phyloP scores from a whole-genome alignment of 257 asterid species.

The Solanum rostratum region DNA sequence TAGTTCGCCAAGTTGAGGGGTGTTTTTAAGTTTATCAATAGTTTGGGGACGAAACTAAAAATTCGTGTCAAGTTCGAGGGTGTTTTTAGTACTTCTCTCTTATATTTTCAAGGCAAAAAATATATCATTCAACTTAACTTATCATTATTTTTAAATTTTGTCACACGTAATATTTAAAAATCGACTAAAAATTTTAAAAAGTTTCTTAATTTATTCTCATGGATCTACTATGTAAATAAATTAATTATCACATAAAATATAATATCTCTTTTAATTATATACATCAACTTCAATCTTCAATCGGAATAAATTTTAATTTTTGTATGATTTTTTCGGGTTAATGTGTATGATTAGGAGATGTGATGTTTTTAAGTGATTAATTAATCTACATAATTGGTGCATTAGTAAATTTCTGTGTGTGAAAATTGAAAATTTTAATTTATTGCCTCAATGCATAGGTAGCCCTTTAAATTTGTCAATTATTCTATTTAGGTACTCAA shows the following conservation, averaged over 20 bases:
- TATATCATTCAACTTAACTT: background rate
- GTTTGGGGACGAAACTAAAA: no score
- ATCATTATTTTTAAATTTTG: background rate
- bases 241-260: background rate
- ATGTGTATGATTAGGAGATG: background rate
- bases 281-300: background rate
- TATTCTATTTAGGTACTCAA: no score
- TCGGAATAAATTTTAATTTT: background rate
- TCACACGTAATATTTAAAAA: background rate
- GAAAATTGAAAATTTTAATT: background rate
- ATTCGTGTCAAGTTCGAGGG: no score
- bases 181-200: background rate
- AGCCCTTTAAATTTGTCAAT: background rate
- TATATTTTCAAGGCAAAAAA: background rate
- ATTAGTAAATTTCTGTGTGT: background rate
- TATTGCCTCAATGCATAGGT: background rate
- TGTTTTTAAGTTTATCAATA: no score
- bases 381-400: background rate
- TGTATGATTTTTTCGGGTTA: background rate
- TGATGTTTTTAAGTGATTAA: background rate
- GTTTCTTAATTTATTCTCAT: background rate
- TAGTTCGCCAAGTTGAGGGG: no score
- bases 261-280: background rate
- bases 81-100: no score
- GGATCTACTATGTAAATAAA: background rate